These are phyloP conservation scores for Raffaelea albimanens DNA, from an alignment of 2,329 filamentous ascomycete species.

Conservation along the genomic window DNA sequence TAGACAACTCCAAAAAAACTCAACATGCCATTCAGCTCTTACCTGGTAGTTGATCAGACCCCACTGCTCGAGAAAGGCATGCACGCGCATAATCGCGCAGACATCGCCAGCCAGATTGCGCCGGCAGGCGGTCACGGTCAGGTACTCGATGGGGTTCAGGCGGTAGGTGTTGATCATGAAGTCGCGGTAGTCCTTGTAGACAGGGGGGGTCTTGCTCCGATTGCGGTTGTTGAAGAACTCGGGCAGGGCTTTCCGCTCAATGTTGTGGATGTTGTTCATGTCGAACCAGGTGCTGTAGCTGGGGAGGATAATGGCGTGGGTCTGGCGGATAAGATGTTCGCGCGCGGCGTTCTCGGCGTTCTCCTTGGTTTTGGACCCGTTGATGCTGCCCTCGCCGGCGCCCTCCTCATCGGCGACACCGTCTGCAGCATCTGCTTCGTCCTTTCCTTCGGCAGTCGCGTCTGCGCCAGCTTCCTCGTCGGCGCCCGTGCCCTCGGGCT, in stretches of 20 bases:
- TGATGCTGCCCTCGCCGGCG: conserved; percentile 18
- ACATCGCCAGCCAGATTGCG: conserved; percentile 94
- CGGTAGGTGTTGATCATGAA: conserved; percentile 99
- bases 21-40: too few species aligned
- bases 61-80: conserved; percentile 97
- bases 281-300: conserved; percentile 99
- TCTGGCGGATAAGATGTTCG: conserved; percentile 85
- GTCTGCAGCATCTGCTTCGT: not conserved
- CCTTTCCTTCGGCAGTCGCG: not conserved
- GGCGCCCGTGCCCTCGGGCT: conserved; percentile 5
- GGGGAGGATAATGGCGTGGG: conserved; percentile 89
- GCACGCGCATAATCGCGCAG: conserved; percentile 97
- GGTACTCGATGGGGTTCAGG: conserved; percentile 87
- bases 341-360: conserved; percentile 77
- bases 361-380: conserved; percentile 63
- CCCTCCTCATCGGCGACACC: not conserved
- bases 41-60: conserved; percentile 98
- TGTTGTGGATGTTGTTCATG: conserved; percentile 83
- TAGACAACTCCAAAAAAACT: not conserved
- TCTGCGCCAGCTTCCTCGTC: not conserved
- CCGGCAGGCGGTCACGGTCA: conserved; percentile 92
- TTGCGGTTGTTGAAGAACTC: conserved; percentile 99
- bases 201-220: conserved; percentile 90
- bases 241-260: conserved; percentile 89
- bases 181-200: conserved; percentile 98